Evolutionary conservation across 2,329 filamentous ascomycete genomes (phyloP).

Genomic region (Furcasterigmium sp.): DNA sequence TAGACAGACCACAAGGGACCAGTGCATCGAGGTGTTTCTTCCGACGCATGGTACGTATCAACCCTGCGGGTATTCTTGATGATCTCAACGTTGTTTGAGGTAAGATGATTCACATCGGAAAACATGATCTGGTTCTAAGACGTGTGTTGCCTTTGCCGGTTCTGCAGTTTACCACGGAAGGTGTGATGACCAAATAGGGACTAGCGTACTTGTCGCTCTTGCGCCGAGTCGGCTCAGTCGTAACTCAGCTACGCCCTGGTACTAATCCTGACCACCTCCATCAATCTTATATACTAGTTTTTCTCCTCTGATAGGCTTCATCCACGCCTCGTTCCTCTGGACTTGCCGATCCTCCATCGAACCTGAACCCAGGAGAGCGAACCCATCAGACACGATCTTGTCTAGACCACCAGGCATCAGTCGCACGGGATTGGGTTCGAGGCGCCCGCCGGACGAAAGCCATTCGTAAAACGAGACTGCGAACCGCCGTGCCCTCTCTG

Average conservation of each 20-base stretch:
- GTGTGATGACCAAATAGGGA: neutral
- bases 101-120: too few relatives aligned
- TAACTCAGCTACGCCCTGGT: neutral
- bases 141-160: too few relatives aligned
- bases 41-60: too few relatives aligned
- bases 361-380: slow-evolving; percentile 17
- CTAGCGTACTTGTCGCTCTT: neutral
- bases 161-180: neutral
- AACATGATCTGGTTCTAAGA: too few relatives aligned
- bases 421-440: slow-evolving; percentile 23
- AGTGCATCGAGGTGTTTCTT: too few relatives aligned
- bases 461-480: slow-evolving; percentile 30
- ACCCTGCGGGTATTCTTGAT: too few relatives aligned
- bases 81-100: too few relatives aligned
- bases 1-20: too few relatives aligned
- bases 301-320: slow-evolving; percentile 33
- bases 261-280: neutral
- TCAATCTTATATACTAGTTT: slow-evolving; percentile 25
- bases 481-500: slow-evolving; percentile 18
- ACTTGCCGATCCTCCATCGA: slow-evolving; percentile 16
- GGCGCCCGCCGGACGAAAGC: slow-evolving; percentile 15
- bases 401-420: slow-evolving; percentile 25
- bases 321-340: slow-evolving; percentile 20
- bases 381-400: slow-evolving; percentile 18
- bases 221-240: neutral